Evolutionary conservation across 2,329 filamentous ascomycete genomes (phyloP), one percentile per base, ranked within the genome.

Genomic region (Lachnellula willkommii): DNA sequence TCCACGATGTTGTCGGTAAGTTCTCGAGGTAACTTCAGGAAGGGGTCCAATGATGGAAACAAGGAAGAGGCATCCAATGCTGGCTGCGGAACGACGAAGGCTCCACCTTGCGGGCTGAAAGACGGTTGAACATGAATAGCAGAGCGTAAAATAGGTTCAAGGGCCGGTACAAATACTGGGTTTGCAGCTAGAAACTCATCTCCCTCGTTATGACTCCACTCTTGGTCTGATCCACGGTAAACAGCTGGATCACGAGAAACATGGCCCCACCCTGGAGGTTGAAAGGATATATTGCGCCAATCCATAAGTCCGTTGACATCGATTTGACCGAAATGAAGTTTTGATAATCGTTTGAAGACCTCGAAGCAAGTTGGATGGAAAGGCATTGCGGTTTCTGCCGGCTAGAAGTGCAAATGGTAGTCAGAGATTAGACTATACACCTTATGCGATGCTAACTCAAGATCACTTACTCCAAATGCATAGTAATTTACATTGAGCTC

Each of bases 111-210:
- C 24, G 50, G 54, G 26, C 36, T 35, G 24, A 47, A 47, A 39
- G 53, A 11, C 15, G 35, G 8, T 17, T 51, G 35, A 3, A 49
- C 36, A 17, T 39, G n/a, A 26, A 55, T 39, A n/a, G 50, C 55
- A 12, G 17, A 28, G 5, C 54, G 39, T 17, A 64, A 45, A 22
- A 64, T 55, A 26, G 45, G 32, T 11, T 46, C 35, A 11, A 65
- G 54, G 15, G 47, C 56, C 8, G 63, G 62, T 17, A 66, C 46
- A 28, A 59, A 63, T 11, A 66, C 37, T 6, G 63, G 59, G 47
- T 65, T 66, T 2, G 64, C 62, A 26, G 52, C 63, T 14, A 66
- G 55, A 47, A 63, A 65, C 40, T 61, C 22, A 26, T 28, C 11
- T 51, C 59, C 54, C 17, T 26, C 28, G 8, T 47, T n/a, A n/a